Percentiles rank a stretch among this genome's conserved stretches.
phyloP scores from a whole-genome alignment of 495 filamentous ascomycete species.

The Poronia punctata region DNA sequence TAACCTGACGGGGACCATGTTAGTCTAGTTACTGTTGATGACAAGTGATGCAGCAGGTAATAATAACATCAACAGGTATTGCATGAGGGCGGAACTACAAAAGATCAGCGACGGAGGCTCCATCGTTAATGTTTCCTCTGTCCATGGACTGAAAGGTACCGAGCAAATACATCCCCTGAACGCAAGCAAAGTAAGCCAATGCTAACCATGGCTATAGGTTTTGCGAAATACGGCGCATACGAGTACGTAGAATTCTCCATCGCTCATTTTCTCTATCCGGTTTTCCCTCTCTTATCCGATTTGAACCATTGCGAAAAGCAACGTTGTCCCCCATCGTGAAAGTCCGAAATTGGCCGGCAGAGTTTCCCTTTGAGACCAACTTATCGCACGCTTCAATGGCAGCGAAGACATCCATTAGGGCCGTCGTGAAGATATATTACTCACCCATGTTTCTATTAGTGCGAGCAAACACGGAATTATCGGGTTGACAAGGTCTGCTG shows the following conservation, averaged over 20 bases:
- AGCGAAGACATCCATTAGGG: no score
- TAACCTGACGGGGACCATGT: conserved; percentile 52
- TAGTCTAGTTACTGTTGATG: conserved; percentile 9
- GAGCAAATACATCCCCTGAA: background rate
- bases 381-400: no score
- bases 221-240: conserved; percentile 44
- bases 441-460: conserved; percentile 2
- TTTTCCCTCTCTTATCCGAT: no score
- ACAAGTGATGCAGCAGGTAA: conserved; percentile 5
- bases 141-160: conserved; percentile 47
- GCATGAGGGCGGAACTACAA: conserved; percentile 46
- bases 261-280: no score
- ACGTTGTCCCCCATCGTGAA: no score
- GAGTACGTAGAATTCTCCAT: conserved; percentile 12
- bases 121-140: conserved; percentile 55
- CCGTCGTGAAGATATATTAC: background rate
- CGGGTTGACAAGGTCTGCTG: conserved; percentile 51
- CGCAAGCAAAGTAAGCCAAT: background rate
- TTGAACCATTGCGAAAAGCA: no score
- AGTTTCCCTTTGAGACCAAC: no score
- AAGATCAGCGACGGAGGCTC: conserved; percentile 37
- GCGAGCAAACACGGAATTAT: conserved; percentile 52
- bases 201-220: conserved; percentile 20
- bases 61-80: conserved; percentile 22
- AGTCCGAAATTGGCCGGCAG: no score